Base-by-base conservation (phyloP, 2,329 filamentous ascomycete genomes). In the Nemania sp. region DNA sequence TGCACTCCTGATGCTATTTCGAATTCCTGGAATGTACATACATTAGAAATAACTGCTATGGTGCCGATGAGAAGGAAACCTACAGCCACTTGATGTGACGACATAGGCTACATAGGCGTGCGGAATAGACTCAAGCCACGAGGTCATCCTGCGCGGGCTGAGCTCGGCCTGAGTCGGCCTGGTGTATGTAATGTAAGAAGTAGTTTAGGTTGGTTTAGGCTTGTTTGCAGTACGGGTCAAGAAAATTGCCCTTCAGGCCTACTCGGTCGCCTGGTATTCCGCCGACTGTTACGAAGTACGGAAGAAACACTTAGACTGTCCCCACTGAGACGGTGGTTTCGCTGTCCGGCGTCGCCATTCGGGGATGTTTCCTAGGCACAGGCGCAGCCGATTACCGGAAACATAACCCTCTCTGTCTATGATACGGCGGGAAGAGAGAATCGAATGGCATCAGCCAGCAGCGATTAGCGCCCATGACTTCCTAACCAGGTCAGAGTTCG, bases 311-410 rank as follows among this genome's bases (percentile, higher is more conserved):
- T 34, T 33, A 22, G 34, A 48, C 39, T 24, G 28, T 15, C 37
- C 41, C 39, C 51, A 33, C 51, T 51, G 51, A 22, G 48, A 48
- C 34, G 19, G 31, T 45, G 52, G 22, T 31, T 44, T 59, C 56
- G 56, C 56, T 59, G 40, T 59, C 56, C 56, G 56, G 52, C 31
- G 19, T 56, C 30, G 33, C 52, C 55, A 57, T 50, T 54, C 54
- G 46, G 50, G 50, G 41, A 54, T 15, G 34, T 50, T 42, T 44
- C 49, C 50, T 37, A 14, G 6, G 15, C 50, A 20, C n/a, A 49
- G 28, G 24, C 51, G 47, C 46, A 44, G 51, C 43, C 51, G 55
- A 54, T 57, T 54, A 57, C 51, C 55, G 51, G 51, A 40, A 52
- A 54, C 44, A 47, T 44, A 51, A 49, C 41, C 23, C n/a, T 22